Evolutionary conservation across 345 rosid species (phyloP), one percentile per base, ranked within the genome.

Genomic region (Murraya paniculata): DNA sequence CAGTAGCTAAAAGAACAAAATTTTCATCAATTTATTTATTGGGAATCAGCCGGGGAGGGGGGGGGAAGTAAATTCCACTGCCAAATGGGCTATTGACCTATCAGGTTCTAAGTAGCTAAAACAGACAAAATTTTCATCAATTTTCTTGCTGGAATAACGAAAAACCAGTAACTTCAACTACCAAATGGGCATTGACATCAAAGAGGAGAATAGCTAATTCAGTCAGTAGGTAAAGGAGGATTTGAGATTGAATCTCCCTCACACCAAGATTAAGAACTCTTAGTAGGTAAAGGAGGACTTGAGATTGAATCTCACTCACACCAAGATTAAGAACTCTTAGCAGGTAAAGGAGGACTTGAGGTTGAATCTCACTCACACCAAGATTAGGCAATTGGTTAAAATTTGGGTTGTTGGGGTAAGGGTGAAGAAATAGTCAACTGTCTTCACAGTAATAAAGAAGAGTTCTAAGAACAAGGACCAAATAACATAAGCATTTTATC

Each of bases 111-210:
- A 39, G 21, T 35, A 38, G 53, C 25, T 58, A 25, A 58, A 72
- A 57, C 7, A 8, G 55, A 58, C 25, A 57, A 59, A 73, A 2
- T 10, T 14, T 38, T 24, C 7, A 19, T 21, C 35, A 72, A 14
- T 58, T 62, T 38, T 14, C 55, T 57, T 1, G 24, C 60, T 60
- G n/a, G 16, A 73, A 39, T 36, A 18, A 50, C 18, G 5, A 45
- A 45, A 45, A 24, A 14, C 56, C 24, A 50, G 22, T 68, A 61
- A 30, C 38, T 71, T 73, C 77, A 66, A 56, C 77, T n/a, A 36
- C 24, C 19, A 38, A 22, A 73, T 5, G 35, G 41, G 48, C 33
- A 59, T 24, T 58, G 55, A 24, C 31, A 24, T 39, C 30, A 25
- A 28, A 28, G 66, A 27, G 35, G 36, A 28, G 30, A 14, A 28